phyloP scores from a whole-genome alignment of 768 basidiomycete genomes.

The Dacryopinax spathularia region DNA sequence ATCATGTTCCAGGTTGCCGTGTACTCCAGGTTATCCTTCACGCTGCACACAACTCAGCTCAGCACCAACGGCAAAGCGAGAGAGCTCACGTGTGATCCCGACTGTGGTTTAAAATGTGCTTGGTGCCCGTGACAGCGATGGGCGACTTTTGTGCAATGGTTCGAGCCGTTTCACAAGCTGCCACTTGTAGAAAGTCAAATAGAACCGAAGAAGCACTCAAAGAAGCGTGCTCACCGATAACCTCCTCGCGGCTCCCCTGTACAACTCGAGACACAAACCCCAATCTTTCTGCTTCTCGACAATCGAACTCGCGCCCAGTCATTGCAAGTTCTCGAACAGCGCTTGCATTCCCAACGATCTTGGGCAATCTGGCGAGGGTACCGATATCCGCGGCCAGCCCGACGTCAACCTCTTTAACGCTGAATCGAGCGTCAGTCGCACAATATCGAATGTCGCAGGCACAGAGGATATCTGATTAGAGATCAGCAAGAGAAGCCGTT shows the following conservation, averaged over 20 bases:
- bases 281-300: constrained; percentile 47
- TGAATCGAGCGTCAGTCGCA: constrained; percentile 45
- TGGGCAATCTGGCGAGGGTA: constrained; percentile 65
- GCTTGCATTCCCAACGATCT: constrained; percentile 60
- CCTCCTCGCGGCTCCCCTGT: constrained; percentile 48
- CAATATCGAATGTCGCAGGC: constrained; percentile 72
- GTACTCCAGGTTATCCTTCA: constrained; percentile 40
- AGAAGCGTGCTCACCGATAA: constrained; percentile 28
- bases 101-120: constrained; percentile 62
- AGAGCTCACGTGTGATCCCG: constrained; percentile 56
- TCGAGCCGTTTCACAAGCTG: constrained; percentile 50
- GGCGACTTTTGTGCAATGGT: constrained; percentile 65
- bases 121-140: constrained; percentile 60
- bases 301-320: constrained; percentile 55
- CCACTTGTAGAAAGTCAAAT: constrained; percentile 14
- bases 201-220: not conserved
- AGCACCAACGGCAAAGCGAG: not conserved
- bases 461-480: constrained; percentile 52
- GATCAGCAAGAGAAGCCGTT: too few species aligned
- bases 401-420: constrained; percentile 80
- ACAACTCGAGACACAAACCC: constrained; percentile 67
- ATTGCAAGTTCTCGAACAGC: constrained; percentile 61
- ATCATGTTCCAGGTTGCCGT: constrained; percentile 43
- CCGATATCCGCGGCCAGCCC: constrained; percentile 83
- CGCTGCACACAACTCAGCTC: constrained; percentile 19